phyloP scores from a whole-genome alignment of 768 basidiomycete species.

The Agrocybe pediades region DNA sequence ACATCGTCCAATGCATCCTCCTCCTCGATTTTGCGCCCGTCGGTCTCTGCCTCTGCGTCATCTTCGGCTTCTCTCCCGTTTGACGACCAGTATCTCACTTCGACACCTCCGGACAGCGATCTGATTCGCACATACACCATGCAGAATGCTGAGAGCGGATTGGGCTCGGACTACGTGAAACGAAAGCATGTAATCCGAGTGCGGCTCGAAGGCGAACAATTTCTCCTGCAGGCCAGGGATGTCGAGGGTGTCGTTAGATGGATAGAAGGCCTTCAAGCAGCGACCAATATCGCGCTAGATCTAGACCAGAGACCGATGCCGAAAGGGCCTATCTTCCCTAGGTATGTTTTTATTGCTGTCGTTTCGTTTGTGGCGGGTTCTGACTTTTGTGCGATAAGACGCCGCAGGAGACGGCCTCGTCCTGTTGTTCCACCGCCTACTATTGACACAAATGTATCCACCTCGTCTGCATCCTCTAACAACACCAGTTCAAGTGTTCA shows the following conservation, averaged over 20 bases:
- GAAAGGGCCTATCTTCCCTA: slow-evolving; percentile 81
- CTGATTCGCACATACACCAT: slow-evolving; percentile 76
- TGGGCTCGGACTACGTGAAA: slow-evolving; percentile 95
- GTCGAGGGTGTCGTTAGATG: slow-evolving; percentile 87
- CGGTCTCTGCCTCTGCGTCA: not conserved
- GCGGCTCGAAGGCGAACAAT: slow-evolving; percentile 93
- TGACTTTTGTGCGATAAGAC: no score
- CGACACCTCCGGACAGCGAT: slow-evolving; percentile 49
- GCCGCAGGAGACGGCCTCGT: not conserved
- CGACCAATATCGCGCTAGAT: slow-evolving; percentile 89
- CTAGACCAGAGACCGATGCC: slow-evolving; percentile 93
- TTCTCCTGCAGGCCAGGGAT: slow-evolving; percentile 86
- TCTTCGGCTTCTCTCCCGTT: slow-evolving; percentile 9
- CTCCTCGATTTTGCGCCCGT: not conserved
- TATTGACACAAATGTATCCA: no score
- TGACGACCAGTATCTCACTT: slow-evolving; percentile 23
- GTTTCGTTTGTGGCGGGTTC: no score
- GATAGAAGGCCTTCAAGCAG: slow-evolving; percentile 96
- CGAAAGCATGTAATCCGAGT: slow-evolving; percentile 92
- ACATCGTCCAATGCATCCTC: not conserved
- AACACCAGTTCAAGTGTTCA: no score
- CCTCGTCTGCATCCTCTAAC: no score
- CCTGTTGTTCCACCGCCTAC: no score
- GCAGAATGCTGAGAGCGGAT: slow-evolving; percentile 89
- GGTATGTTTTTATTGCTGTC: slow-evolving; percentile 43